phyloP scores from a whole-genome alignment of 2,329 filamentous ascomycete genomes.

The Xenosphaeropsis pyriputrescens region DNA sequence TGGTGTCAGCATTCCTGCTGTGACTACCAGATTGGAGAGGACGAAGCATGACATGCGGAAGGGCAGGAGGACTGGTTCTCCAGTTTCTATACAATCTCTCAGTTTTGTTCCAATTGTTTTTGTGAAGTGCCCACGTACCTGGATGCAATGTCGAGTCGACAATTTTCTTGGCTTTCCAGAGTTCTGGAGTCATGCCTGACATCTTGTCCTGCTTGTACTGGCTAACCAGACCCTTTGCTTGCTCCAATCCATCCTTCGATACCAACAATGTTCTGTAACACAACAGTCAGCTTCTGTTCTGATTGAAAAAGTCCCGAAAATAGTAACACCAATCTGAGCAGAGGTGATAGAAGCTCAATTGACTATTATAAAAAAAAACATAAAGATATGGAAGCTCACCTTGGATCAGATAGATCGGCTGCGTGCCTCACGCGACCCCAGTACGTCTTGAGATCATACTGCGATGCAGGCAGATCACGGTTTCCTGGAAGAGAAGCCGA shows the following conservation, averaged over 20 bases:
- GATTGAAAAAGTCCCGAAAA: no score
- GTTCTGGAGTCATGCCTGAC: slow-evolving; percentile 68
- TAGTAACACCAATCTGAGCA: no score
- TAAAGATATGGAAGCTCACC: slow-evolving; percentile 41
- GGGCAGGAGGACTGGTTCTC: slow-evolving; percentile 78
- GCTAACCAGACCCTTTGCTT: slow-evolving; percentile 69
- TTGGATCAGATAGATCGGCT: slow-evolving; percentile 82
- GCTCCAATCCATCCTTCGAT: slow-evolving; percentile 61
- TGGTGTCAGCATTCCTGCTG: slow-evolving; percentile 91
- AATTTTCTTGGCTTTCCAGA: slow-evolving; percentile 95
- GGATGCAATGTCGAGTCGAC: slow-evolving; percentile 94
- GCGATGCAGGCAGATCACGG: slow-evolving; percentile 79
- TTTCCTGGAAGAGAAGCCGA: slow-evolving; percentile 49
- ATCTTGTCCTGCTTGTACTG: slow-evolving; percentile 79
- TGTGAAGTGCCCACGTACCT: slow-evolving; percentile 35
- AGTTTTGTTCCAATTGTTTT: no score
- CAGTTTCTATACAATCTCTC: slow-evolving; percentile 52
- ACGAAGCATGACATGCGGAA: slow-evolving; percentile 98
- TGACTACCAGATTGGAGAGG: slow-evolving; percentile 85
- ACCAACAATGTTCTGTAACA: slow-evolving; percentile 69
- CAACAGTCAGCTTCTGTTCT: slow-evolving; percentile 6
- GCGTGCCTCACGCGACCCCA: slow-evolving; percentile 89
- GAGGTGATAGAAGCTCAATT: no score
- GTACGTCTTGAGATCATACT: slow-evolving; percentile 86
- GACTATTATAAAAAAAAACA: no score